Percentiles rank a stretch among this genome's conserved stretches.
Conservation (phyloP, 805 yeast species). For the Pichia deserticola region DNA sequence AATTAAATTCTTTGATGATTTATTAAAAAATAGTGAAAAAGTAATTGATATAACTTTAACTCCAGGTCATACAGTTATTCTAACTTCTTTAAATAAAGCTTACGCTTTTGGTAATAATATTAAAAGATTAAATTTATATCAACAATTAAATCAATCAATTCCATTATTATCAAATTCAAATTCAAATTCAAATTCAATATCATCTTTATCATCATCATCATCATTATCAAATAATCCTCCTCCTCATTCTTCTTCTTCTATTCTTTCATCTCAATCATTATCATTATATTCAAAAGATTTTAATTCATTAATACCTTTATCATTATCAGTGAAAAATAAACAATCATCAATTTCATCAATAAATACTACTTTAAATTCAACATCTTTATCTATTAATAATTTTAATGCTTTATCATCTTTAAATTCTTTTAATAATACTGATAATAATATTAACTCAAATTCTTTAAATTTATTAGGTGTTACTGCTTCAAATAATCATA, state of each 20-base stretch:
- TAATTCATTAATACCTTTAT: conserved; percentile 2
- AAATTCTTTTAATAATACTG: neutral
- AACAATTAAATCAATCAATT: no score
- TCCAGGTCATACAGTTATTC: conserved; percentile 59
- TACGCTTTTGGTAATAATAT: conserved; percentile 77
- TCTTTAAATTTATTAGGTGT: conserved; percentile 40
- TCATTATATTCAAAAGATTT: conserved; percentile 1
- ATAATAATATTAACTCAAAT: conserved; percentile 9
- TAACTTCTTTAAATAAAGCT: conserved; percentile 46
- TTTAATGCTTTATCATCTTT: conserved; percentile 2
- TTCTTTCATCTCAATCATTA: conserved; percentile 12
- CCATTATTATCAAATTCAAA: neutral
- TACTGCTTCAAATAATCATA: conserved; percentile 60
- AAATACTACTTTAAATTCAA: conserved; percentile 9
- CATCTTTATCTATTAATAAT: conserved; percentile 3
- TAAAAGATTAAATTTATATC: conserved; percentile 4
- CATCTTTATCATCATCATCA: conserved; percentile 10
- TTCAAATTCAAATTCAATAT: conserved; percentile 10
- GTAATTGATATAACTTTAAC: conserved; percentile 41
- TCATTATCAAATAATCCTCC: no score
- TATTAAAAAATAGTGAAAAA: conserved; percentile 15
- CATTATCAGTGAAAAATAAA: neutral
- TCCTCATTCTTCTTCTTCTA: no score
- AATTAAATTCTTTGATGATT: conserved; percentile 9
- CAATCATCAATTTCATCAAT: neutral